Conservation (phyloP, 345 rosid species). For the Ceriops zippeliana region DNA sequence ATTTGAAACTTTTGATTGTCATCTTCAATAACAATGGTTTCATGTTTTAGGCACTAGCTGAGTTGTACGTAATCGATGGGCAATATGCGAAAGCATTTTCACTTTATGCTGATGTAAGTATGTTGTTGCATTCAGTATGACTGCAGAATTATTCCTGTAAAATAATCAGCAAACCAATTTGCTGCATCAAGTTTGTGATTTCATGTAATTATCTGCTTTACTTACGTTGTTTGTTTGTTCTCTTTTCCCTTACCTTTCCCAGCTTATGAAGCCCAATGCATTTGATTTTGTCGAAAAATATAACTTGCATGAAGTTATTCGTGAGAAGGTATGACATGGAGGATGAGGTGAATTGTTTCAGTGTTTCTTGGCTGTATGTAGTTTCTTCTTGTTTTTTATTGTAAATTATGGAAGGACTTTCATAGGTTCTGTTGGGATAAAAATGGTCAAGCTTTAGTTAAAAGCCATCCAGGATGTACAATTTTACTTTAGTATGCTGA, state of each 20-base stretch:
- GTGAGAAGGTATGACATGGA: slow-evolving; percentile 69
- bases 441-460: no score
- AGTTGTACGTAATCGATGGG: slow-evolving; percentile 80
- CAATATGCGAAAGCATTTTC: slow-evolving; percentile 86
- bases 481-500: no score
- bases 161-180: no score
- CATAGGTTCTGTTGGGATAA: no score
- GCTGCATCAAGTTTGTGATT: no score
- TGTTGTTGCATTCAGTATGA: slow-evolving; percentile 5
- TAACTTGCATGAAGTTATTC: slow-evolving; percentile 73
- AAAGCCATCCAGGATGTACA: no score
- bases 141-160: not conserved
- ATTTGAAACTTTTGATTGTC: slow-evolving; percentile 19
- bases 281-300: slow-evolving; percentile 84
- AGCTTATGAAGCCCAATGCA: slow-evolving; percentile 91
- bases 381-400: not conserved
- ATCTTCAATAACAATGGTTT: slow-evolving; percentile 22
- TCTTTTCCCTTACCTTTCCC: slow-evolving; percentile 30
- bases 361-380: slow-evolving; percentile 11
- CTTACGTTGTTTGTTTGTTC: not conserved
- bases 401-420: not conserved
- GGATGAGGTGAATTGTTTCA: slow-evolving; percentile 13
- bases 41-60: slow-evolving; percentile 76
- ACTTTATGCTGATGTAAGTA: slow-evolving; percentile 94
- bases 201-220: no score